Evolutionary conservation across 768 basidiomycete species (phyloP), one percentile per base, ranked within the genome.

Genomic region (Udeniomyces megalosporus): DNA sequence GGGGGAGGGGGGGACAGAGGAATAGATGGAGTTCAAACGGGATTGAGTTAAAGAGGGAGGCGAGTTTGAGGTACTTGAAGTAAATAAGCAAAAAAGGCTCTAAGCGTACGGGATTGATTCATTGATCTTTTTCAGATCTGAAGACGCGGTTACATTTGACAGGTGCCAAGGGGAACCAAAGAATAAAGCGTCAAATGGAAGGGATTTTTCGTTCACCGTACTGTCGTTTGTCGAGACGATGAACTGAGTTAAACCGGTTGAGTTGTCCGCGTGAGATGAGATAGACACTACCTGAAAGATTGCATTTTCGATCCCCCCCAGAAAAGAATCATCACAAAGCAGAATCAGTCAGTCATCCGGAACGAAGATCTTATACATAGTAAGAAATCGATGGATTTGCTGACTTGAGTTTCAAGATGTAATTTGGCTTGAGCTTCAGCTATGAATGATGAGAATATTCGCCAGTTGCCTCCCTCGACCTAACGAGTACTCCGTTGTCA

Each of bases 121-220:
- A 3, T 51, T 56, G n/a, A n/a, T n/a, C n/a, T n/a, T n/a, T n/a
- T n/a, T n/a, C n/a, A n/a, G n/a, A n/a, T n/a, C n/a, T n/a, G n/a
- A n/a, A n/a, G n/a, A n/a, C n/a, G n/a, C n/a, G 0, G 67, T 22
- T 22, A 48, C 47, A 61, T n/a, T 85, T 79, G 29, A 78, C 45
- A 52, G 81, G 73, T 87, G 82, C 77, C 82, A 86, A 2, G 93
- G 93, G 1, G 88, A 84, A 2, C 91, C 90, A 58, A 95, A 77
- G 69, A 97, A 83, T 60, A 96, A 80, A 2, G 82, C 82, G 70
- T 79, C 81, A 71, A 88, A 91, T 10, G 67, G 60, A 22, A 68
- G n/a, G n/a, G n/a, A n/a, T n/a, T n/a, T n/a, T n/a, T n/a, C n/a
- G n/a, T n/a, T n/a, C n/a, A n/a, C n/a, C n/a, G n/a, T n/a, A n/a